Evolutionary conservation across 192 early-diverging fungal species (phyloP).

Genomic region (Glomus cerebriforme): DNA sequence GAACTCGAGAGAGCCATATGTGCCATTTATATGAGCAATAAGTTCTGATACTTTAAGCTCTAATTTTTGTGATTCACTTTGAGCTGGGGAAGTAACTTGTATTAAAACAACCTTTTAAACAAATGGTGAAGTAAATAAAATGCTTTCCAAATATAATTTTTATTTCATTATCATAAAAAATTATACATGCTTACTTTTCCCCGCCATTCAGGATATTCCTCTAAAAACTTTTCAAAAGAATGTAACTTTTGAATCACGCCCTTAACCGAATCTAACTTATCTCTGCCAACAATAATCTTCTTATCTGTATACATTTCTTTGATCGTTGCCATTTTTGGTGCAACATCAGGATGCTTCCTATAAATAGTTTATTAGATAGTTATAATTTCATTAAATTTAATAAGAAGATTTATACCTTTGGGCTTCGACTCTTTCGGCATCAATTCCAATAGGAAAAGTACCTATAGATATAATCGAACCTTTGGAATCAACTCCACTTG

Average conservation of each 20-base stretch:
- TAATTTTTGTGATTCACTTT: constrained; percentile 62
- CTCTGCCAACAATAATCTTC: constrained; percentile 94
- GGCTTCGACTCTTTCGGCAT: constrained; percentile 70
- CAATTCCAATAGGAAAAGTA: constrained; percentile 98
- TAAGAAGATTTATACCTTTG: constrained; percentile 36
- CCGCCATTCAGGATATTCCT: constrained; percentile 88
- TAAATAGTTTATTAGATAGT: neutral
- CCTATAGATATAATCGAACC: constrained; percentile 78
- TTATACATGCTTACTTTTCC: constrained; percentile 58
- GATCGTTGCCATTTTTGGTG: constrained; percentile 78
- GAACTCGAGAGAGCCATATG: constrained; percentile 92
- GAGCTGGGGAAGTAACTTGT: constrained; percentile 92
- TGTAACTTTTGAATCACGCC: constrained; percentile 95
- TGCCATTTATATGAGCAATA: constrained; percentile 93
- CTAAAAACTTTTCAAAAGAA: constrained; percentile 91
- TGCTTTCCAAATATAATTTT: neutral
- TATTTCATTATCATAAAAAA: neutral
- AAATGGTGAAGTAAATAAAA: neutral
- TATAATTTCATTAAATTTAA: neutral
- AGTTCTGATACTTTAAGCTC: constrained; percentile 89
- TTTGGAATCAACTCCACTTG: constrained; percentile 81
- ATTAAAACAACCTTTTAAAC: constrained; percentile 76
- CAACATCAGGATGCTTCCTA: constrained; percentile 64
- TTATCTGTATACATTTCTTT: constrained; percentile 84
- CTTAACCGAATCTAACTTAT: constrained; percentile 92